Base-by-base conservation (phyloP, 1,284 basidiomycete species). In the Rhizoctonia solani region DNA sequence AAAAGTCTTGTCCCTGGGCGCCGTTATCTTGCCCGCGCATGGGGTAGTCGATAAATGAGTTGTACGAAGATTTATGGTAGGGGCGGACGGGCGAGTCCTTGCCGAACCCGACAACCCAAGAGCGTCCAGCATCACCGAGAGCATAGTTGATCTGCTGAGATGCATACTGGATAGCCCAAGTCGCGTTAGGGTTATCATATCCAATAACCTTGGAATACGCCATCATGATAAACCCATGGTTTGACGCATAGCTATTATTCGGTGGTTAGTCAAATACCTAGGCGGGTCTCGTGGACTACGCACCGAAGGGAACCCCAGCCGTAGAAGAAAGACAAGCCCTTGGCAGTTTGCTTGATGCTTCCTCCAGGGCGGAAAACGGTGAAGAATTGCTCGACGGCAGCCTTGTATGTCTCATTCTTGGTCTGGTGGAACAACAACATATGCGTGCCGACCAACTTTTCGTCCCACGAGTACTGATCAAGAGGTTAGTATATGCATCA, bases 41-140 rank as follows among this genome's bases (percentile, higher is more conserved):
- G 1, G 66, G 66, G 13, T 68, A 68, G 37, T 68, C 66, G 47
- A 68, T 68, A 54, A 68, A 68, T 30, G 54, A 58, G 49, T 68
- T 68, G 55, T 68, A 68, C 19, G 54, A 58, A 42, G 66, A 68
- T 21, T 68, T 68, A 42, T 68, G 66, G 54, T 68, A 68, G 0
- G 66, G 66, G 5, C 66, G 41, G n/a, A 68, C 19, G 21, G 66
- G 66, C 23, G 66, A 68, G 32, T 56, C 46, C 46, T 68, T 37
- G 3, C 66, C 66, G 16, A 68, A 68, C 29, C 66, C 66, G 21
- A 68, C 66, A n/a, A 68, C 66, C 66, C 66, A 68, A 8, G 66
- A 68, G 1, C 66, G 66, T 27, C 66, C 66, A n/a, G 42, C 47
- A 21, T 68, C 66, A 21, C 66, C 66, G 42, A 68, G 66, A n/a